Evolutionary conservation across 2,329 filamentous ascomycete genomes (phyloP).

Genomic region (Cadophora gregata): DNA sequence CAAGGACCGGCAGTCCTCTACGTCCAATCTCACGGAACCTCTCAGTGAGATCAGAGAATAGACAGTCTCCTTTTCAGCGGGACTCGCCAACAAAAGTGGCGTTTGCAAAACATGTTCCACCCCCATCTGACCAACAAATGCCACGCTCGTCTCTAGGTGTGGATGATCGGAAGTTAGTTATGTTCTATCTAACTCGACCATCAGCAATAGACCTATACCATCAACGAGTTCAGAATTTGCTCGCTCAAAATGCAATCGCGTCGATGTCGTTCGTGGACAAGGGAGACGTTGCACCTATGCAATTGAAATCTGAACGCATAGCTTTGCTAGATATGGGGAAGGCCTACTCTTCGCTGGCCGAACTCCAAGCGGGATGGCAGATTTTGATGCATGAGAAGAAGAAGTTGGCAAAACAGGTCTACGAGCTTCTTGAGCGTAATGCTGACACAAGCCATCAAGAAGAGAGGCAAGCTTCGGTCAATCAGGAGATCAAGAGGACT

Average conservation of each 20-base stretch:
- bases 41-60: slow-evolving; percentile 31
- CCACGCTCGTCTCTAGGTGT: slow-evolving; percentile 30
- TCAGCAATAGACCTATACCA: slow-evolving; percentile 32
- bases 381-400: slow-evolving; percentile 34
- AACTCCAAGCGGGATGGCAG: slow-evolving; percentile 24
- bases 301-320: slow-evolving; percentile 37
- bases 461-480: slow-evolving; percentile 32
- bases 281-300: slow-evolving; percentile 29
- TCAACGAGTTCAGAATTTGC: slow-evolving; percentile 30
- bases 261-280: slow-evolving; percentile 37
- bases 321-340: slow-evolving; percentile 36
- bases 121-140: slow-evolving; percentile 33
- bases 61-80: slow-evolving; percentile 35
- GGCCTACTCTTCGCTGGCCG: slow-evolving; percentile 30
- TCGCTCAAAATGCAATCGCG: slow-evolving; percentile 33
- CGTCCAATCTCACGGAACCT: slow-evolving; percentile 40
- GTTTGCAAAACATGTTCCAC: slow-evolving; percentile 19
- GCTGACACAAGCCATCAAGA: slow-evolving; percentile 35
- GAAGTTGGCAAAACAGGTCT: slow-evolving; percentile 31
- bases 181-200: slow-evolving; percentile 35
- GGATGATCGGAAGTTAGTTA: slow-evolving; percentile 41
- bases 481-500: slow-evolving; percentile 35
- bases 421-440: slow-evolving; percentile 32
- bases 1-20: slow-evolving; percentile 38
- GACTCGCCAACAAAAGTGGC: slow-evolving; percentile 37